Evolutionary conservation across 768 basidiomycete species (phyloP), one percentile per base, ranked within the genome.

Genomic region (Steccherinum ochraceum): DNA sequence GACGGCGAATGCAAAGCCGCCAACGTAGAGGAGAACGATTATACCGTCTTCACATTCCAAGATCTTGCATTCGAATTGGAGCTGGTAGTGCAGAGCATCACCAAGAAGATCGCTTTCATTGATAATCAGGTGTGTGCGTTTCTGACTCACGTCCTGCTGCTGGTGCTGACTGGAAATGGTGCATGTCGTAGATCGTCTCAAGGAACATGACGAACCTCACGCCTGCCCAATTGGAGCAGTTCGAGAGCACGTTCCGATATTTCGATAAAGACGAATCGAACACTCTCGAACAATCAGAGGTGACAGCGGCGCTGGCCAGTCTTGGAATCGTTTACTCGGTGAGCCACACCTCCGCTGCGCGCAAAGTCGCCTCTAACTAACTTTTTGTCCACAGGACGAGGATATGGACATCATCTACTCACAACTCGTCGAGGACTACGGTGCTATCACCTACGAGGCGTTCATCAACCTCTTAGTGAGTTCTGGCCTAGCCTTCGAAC

Each of bases 21-120:
- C 10, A 96, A 98, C 54, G 86, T 97, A 4, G 95, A 98, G 61
- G 94, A 96, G 67, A 97, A 96, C 63, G 95, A 98, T 64, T 89
- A 94, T 64, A 95, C 93, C 0, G 81, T 95, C 2, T 87, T 94
- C 61, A 90, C 89, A 3, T 82, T 76, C 55, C 87, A 91, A 66
- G 94, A 97, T 65, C 75, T 96, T 40, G 83, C 85, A 52, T 96
- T 93, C 56, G 94, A 98, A 68, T 74, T 93, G 1, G 86, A 86
- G 63, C 73, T 93, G 12, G 76, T 95, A 19, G 79, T 83, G 41
- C 86, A 87, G 59, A 86, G 83, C 30, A 78, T 96, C 18, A 76
- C 77, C 19, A 92, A 91, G 76, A 92, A 96, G 74, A 81, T 94
- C n/a, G 80, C 86, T 0, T 98, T 98, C 65, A 87, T 96, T 49